phyloP scores from a whole-genome alignment of 306 rosid genomes.

The Rosa multiflora region DNA sequence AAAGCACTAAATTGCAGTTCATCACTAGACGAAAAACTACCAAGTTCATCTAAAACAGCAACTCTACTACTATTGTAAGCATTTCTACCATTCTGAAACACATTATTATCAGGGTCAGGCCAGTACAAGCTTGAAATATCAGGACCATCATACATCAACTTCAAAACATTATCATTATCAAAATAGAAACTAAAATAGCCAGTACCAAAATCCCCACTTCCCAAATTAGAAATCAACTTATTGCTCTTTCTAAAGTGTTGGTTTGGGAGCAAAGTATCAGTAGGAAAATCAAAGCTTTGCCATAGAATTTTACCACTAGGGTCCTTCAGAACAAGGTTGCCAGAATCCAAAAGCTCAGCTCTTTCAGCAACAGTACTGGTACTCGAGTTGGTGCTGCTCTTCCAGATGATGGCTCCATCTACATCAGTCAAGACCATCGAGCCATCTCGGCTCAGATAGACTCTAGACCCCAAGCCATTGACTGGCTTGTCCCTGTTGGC shows the following conservation, averaged over 20 bases:
- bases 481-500: slow-evolving; percentile 31
- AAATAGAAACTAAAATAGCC: slow-evolving; percentile 25
- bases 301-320: not conserved
- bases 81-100: not conserved
- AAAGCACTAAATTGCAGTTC: slow-evolving; percentile 16
- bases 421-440: slow-evolving; percentile 27
- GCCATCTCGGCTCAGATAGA: slow-evolving; percentile 17
- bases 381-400: slow-evolving; percentile 16
- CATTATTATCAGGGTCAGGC: slow-evolving; percentile 12
- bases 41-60: slow-evolving; percentile 23
- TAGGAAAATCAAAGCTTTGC: too few relatives aligned
- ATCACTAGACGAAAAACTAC: slow-evolving; percentile 26
- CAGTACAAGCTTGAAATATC: slow-evolving; percentile 31
- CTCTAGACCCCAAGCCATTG: slow-evolving; percentile 17
- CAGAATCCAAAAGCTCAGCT: slow-evolving; percentile 9
- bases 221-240: slow-evolving; percentile 5
- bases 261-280: too few relatives aligned
- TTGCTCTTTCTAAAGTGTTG: not conserved
- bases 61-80: slow-evolving; percentile 17
- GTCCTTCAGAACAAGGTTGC: slow-evolving; percentile 13
- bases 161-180: slow-evolving; percentile 27
- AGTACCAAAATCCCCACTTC: slow-evolving; percentile 14
- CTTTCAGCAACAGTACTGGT: not conserved
- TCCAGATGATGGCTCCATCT: slow-evolving; percentile 18
- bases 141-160: slow-evolving; percentile 27